phyloP scores from a whole-genome alignment of 305 asterid genomes.

The Solanum chacoense region DNA sequence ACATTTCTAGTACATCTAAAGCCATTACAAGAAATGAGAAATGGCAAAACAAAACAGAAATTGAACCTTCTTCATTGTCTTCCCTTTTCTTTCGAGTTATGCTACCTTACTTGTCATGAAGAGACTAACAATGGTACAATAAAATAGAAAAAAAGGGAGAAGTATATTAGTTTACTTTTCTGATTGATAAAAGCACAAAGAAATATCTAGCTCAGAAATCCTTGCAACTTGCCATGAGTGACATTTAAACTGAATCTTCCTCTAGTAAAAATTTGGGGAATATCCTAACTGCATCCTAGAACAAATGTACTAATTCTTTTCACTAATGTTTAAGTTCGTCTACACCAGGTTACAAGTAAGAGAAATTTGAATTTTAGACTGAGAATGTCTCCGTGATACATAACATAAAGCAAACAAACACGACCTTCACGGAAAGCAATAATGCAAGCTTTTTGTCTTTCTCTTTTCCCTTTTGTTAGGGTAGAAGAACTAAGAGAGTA shows the following conservation, averaged over 20 bases:
- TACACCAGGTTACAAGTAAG: neutral
- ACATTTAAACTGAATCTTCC: neutral
- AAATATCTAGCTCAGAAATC: neutral
- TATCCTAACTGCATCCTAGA: neutral
- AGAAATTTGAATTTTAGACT: neutral
- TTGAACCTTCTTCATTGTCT: neutral
- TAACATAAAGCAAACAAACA: neutral
- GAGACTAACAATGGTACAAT: neutral
- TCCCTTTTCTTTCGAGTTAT: neutral
- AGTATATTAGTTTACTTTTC: neutral
- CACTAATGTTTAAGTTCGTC: neutral
- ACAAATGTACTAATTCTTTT: neutral
- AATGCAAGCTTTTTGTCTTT: neutral
- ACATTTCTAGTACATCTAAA: neutral
- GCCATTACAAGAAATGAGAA: neutral
- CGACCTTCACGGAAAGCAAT: neutral
- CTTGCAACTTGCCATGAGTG: neutral
- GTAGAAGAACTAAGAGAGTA: neutral
- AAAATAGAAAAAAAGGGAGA: neutral
- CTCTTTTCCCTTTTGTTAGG: neutral
- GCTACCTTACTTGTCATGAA: neutral
- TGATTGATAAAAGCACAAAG: neutral
- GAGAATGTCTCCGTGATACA: neutral
- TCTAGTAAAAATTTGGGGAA: neutral
- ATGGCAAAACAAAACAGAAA: neutral